Evolutionary conservation across 768 basidiomycete genomes (phyloP).

Genomic region (Asterophora parasitica): DNA sequence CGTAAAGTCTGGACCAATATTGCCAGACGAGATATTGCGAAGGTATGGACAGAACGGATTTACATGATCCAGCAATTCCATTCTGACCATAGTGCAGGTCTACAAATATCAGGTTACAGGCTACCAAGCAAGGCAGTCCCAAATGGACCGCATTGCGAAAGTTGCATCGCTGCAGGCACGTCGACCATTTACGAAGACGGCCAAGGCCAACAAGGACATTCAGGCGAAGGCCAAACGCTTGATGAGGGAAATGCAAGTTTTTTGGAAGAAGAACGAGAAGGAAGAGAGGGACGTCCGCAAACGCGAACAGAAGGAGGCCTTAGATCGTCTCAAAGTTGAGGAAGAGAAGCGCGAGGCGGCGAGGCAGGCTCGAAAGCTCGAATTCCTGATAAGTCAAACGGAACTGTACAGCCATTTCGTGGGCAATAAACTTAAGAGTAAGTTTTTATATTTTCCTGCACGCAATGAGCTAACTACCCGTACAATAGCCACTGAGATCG

Average conservation of each 20-base stretch:
- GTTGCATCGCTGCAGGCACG: slow-evolving; percentile 75
- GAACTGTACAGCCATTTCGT: slow-evolving; percentile 99
- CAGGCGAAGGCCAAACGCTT: slow-evolving; percentile 83
- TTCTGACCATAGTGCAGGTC: slow-evolving; percentile 43
- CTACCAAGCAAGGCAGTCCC: slow-evolving; percentile 60
- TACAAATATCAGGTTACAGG: slow-evolving; percentile 73
- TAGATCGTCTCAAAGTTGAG: slow-evolving; percentile 81
- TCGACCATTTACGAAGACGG: slow-evolving; percentile 65
- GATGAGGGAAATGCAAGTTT: slow-evolving; percentile 94
- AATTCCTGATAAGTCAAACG: slow-evolving; percentile 98
- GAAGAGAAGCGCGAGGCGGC: slow-evolving; percentile 93
- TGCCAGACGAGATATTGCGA: slow-evolving; percentile 77
- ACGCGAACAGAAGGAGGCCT: slow-evolving; percentile 91
- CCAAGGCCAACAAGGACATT: slow-evolving; percentile 75
- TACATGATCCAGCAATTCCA: not conserved
- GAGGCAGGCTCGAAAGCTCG: slow-evolving; percentile 90
- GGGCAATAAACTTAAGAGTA: slow-evolving; percentile 91
- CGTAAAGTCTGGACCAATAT: slow-evolving; percentile 89
- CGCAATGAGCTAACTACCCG: slow-evolving; percentile 15
- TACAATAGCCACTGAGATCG: slow-evolving; percentile 64
- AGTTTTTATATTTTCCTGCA: slow-evolving; percentile 8
- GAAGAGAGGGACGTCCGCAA: slow-evolving; percentile 91
- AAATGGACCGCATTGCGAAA: slow-evolving; percentile 72
- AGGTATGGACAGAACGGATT: slow-evolving; percentile 39
- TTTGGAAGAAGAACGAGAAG: slow-evolving; percentile 98